Percentiles rank a stretch among this genome's conserved stretches.
Evolutionary conservation across 148 eudicot species (phyloP).

Genomic region (Vaccinium macrocarpon): DNA sequence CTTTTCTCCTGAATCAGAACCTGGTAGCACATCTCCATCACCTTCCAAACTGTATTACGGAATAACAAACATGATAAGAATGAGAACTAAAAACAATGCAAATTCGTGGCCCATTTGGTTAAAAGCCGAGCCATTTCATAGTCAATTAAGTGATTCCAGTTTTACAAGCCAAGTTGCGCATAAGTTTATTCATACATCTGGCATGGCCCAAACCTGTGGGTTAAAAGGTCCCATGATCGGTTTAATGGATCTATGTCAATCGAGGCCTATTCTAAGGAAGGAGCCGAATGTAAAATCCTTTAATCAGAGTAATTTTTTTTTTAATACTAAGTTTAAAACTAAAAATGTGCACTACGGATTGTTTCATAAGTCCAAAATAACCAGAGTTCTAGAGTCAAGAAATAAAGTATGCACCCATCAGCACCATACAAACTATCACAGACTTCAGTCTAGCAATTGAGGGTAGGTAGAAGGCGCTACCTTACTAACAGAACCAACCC

Average conservation of each 20-base stretch:
- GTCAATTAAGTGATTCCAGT: background rate
- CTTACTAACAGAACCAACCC: too few species aligned
- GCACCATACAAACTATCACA: background rate
- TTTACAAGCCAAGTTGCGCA: background rate
- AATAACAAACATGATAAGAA: background rate
- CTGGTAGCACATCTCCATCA: slow-evolving; percentile 88
- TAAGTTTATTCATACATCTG: background rate
- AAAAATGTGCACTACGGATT: background rate
- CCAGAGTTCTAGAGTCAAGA: background rate
- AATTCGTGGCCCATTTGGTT: background rate
- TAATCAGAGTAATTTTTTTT: background rate
- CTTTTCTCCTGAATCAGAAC: slow-evolving; percentile 75
- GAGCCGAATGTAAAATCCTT: background rate
- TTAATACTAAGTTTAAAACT: background rate
- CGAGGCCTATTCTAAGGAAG: background rate
- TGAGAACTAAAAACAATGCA: background rate
- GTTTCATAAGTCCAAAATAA: background rate
- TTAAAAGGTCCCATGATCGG: background rate
- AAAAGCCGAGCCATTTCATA: background rate
- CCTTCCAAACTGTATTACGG: slow-evolving; percentile 75
- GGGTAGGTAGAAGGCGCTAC: too few species aligned
- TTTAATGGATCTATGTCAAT: background rate
- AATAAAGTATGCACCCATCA: background rate
- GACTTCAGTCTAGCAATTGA: too few species aligned
- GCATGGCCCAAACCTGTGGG: background rate